Conservation (phyloP, 768 basidiomycete genomes). For the Coprinopsis cinerea region DNA sequence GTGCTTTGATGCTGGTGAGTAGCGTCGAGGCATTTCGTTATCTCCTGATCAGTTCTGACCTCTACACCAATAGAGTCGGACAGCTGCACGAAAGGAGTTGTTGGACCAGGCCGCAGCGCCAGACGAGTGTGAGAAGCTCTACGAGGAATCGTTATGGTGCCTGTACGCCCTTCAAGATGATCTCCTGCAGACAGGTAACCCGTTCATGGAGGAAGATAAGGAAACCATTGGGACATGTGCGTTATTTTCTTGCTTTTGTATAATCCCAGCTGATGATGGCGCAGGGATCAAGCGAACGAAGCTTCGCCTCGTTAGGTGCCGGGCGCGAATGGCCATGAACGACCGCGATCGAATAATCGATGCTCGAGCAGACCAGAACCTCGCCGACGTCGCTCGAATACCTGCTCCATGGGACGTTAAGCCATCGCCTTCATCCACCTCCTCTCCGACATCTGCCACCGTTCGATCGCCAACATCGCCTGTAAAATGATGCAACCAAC, state of each 20-base stretch:
- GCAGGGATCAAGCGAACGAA: constrained; percentile 84
- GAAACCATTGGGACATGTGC: constrained; percentile 72
- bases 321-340: constrained; percentile 71
- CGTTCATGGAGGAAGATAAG: constrained; percentile 79
- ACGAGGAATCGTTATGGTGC: constrained; percentile 94
- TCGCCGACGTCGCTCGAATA: constrained; percentile 63
- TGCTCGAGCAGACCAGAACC: constrained; percentile 73
- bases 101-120: constrained; percentile 70
- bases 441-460: constrained; percentile 4
- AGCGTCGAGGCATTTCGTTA: neutral
- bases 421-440: constrained; percentile 27
- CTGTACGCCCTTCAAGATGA: constrained; percentile 91
- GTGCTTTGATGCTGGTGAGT: constrained; percentile 79
- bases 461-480: constrained; percentile 8
- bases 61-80: constrained; percentile 62
- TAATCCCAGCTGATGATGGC: constrained; percentile 4
- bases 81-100: constrained; percentile 87
- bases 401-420: constrained; percentile 70
- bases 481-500: neutral
- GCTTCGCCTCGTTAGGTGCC: constrained; percentile 73
- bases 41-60: neutral
- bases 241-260: constrained; percentile 19
- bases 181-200: constrained; percentile 72
- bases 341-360: constrained; percentile 68
- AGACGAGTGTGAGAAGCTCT: constrained; percentile 86